Evolutionary conservation across 2,329 filamentous ascomycete species (phyloP), one percentile per base, ranked within the genome.

Genomic region (Elsinoe perseae): DNA sequence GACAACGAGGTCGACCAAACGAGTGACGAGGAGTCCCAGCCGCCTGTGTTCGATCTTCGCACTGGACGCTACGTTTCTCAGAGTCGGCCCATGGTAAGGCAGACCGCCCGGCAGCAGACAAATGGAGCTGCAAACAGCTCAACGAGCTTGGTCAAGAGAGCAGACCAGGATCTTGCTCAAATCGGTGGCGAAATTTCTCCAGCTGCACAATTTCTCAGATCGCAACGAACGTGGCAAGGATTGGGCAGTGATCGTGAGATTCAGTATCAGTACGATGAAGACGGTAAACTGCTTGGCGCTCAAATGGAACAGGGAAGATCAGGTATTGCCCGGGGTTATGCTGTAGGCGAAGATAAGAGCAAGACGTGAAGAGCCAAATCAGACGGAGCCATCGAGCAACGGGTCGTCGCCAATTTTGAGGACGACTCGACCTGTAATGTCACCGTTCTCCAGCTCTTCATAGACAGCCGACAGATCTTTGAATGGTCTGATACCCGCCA

Each of bases 41-140:
- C 90, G 0, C 93, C 93, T 0, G 89, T 95, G 64, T 98, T 95
- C 64, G 92, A 98, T 70, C 79, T 97, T 8, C 80, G 92, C 10
- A 96, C 91, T 1, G 92, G 92, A 32, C 84, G 82, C 60, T 88
- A 96, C 64, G 78, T 95, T 40, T 87, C 83, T 10, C 83, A 87
- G 63, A 87, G 87, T 58, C 80, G 89, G 56, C 89, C 90, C 4
- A 88, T 92, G 82, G 68, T 60, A 43, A 57, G 59, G 32, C 21
- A 59, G 7, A 59, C 66, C 56, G 63, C 48, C 12, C 36, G 44
- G 14, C 48, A 54, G n/a, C 27, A 32, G 3, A 20, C 36, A 10
- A 54, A 59, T 18, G 44, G n/a, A 1, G 30, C 28, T 9, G 38
- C 60, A 16, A 42, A 56, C 3, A 38, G 58, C 20, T 18, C 60